Evolutionary conservation across 2,329 filamentous ascomycete genomes (phyloP).

Genomic region (Colletotrichum shisoi): DNA sequence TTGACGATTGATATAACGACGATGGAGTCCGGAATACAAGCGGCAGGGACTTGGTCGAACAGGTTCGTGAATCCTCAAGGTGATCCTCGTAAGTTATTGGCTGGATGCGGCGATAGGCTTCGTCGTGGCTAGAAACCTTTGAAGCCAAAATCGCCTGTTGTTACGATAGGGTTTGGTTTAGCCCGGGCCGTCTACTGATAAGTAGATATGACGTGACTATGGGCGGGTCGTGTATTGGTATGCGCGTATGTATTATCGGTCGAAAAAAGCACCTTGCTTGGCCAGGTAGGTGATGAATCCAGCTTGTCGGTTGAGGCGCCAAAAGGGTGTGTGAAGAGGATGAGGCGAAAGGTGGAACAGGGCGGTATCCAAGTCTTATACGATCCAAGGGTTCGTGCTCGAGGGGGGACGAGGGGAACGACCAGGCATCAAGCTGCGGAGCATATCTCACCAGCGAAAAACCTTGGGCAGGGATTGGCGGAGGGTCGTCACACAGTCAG

Average conservation of each 20-base stretch:
- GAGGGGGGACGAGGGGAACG: slow-evolving; percentile 15
- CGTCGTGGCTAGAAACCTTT: slow-evolving; percentile 32
- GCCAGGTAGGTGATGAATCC: neutral
- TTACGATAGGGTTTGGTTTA: neutral
- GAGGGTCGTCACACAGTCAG: neutral
- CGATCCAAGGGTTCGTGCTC: slow-evolving; percentile 33
- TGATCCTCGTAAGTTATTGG: neutral
- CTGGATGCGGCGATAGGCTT: slow-evolving; percentile 25
- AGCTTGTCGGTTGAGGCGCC: slow-evolving; percentile 16
- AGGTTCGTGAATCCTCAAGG: neutral
- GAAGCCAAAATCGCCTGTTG: slow-evolving; percentile 27
- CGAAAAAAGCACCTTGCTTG: neutral
- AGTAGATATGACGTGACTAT: neutral
- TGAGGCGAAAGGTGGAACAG: slow-evolving; percentile 13
- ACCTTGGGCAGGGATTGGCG: slow-evolving; percentile 8
- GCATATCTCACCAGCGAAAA: slow-evolving; percentile 3
- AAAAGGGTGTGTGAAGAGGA: neutral
- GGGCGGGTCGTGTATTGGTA: neutral
- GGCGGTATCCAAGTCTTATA: slow-evolving; percentile 36
- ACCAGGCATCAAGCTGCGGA: slow-evolving; percentile 11
- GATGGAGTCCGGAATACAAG: neutral
- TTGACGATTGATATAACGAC: slow-evolving; percentile 26
- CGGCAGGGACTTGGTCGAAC: neutral
- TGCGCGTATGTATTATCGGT: neutral
- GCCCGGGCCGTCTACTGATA: neutral